A percentile compares a stretch with the other conserved stretches of the same genome.
phyloP scores from a whole-genome alignment of 2,329 filamentous ascomycete genomes.

The Microsporum ferrugineum region DNA sequence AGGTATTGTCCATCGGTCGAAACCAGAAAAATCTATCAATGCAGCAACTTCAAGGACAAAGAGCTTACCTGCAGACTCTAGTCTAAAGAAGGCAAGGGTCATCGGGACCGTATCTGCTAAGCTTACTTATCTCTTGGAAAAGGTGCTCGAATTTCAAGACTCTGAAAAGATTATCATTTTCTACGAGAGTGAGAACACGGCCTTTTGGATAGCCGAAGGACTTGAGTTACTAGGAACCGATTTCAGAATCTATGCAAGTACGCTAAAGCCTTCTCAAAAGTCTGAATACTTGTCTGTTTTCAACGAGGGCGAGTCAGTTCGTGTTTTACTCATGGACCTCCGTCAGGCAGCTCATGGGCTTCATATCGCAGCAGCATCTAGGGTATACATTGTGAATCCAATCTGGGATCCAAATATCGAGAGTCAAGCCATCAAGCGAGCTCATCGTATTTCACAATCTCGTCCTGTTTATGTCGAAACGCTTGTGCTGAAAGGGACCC shows the following conservation, averaged over 20 bases:
- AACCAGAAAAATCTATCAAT: slow-evolving; percentile 20
- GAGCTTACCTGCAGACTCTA: slow-evolving; percentile 31
- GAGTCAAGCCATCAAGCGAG: slow-evolving; percentile 83
- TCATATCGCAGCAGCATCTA: slow-evolving; percentile 69
- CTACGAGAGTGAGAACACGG: slow-evolving; percentile 78
- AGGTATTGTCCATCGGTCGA: slow-evolving; percentile 17
- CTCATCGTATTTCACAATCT: slow-evolving; percentile 73
- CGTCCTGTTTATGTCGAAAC: slow-evolving; percentile 76
- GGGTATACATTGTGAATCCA: slow-evolving; percentile 82
- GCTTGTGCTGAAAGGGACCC: slow-evolving; percentile 62
- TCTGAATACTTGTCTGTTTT: slow-evolving; percentile 70
- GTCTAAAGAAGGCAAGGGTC: slow-evolving; percentile 50
- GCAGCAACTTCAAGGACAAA: slow-evolving; percentile 18
- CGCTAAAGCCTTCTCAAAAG: slow-evolving; percentile 50
- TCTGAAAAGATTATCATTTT: slow-evolving; percentile 84
- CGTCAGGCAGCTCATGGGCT: slow-evolving; percentile 77
- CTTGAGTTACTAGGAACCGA: slow-evolving; percentile 59
- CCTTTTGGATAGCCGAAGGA: slow-evolving; percentile 72
- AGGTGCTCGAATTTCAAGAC: slow-evolving; percentile 54
- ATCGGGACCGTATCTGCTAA: slow-evolving; percentile 79
- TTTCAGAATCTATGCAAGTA: slow-evolving; percentile 46
- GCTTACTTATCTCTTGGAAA: slow-evolving; percentile 70
- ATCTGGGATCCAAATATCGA: slow-evolving; percentile 75
- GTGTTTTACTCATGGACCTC: slow-evolving; percentile 85
- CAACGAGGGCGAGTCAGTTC: slow-evolving; percentile 55